Percentiles rank a stretch among this genome's conserved stretches.
Evolutionary conservation across 148 eudicot genomes (phyloP).

Genomic region (Nyssa sinensis): DNA sequence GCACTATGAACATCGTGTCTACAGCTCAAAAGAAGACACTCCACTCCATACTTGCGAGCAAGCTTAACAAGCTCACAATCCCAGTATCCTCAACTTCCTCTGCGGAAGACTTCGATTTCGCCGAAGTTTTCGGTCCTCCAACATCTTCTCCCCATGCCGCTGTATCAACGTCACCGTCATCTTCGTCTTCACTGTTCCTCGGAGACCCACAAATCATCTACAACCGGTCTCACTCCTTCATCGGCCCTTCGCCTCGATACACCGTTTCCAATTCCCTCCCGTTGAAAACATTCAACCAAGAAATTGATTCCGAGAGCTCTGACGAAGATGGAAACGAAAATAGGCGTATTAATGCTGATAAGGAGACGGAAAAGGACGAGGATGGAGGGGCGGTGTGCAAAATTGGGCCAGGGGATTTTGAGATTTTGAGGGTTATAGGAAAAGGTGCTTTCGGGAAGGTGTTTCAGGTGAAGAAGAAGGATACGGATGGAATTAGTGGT

Average conservation of each 20-base stretch:
- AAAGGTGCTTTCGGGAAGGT: conserved; percentile 96
- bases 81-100: conserved; percentile 40
- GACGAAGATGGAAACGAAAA: conserved; percentile 24
- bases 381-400: conserved; percentile 19
- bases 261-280: conserved; percentile 37
- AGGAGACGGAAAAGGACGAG: conserved; percentile 22
- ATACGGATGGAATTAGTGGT: conserved; percentile 17
- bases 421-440: conserved; percentile 78
- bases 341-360: conserved; percentile 20
- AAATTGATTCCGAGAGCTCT: conserved; percentile 35
- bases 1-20: conserved; percentile 31
- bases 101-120: conserved; percentile 56
- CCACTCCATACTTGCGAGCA: conserved; percentile 53
- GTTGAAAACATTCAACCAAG: conserved; percentile 25
- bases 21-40: conserved; percentile 43
- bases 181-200: conserved; percentile 27
- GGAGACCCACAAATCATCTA: conserved; percentile 59
- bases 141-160: too few species aligned
- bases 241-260: conserved; percentile 79
- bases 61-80: conserved; percentile 63
- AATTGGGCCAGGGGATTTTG: conserved; percentile 79
- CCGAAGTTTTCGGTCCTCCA: conserved; percentile 57
- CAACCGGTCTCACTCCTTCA: conserved; percentile 73
- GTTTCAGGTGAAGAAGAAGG: conserved; percentile 71
- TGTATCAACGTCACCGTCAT: conserved; percentile 28